These are phyloP conservation scores for Capsicum baccatum DNA, from an alignment of 257 asterid genomes.

Conservation along the genomic window DNA sequence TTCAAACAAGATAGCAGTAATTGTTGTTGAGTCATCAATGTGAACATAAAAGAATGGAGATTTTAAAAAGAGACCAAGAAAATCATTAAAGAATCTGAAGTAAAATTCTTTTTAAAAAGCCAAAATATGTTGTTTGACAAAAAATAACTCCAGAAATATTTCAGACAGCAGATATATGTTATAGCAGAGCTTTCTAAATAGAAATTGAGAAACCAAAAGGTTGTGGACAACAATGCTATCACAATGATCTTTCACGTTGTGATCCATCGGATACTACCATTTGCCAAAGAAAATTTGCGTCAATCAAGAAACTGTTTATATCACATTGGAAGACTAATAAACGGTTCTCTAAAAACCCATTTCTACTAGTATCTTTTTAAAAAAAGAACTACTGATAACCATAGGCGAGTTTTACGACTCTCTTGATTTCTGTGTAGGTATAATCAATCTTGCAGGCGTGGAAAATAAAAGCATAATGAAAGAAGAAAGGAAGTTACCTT, in stretches of 20 bases:
- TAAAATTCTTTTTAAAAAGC: not conserved
- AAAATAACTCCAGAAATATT: not conserved
- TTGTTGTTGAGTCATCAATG: not conserved
- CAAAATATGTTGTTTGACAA: not conserved
- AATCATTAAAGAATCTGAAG: not conserved
- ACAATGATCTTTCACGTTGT: not conserved
- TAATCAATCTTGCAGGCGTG: not conserved
- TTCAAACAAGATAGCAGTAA: not conserved
- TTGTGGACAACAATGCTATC: not conserved
- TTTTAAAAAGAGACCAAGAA: too few relatives aligned
- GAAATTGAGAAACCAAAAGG: not conserved
- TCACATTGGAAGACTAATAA: too few relatives aligned
- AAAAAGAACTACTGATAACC: too few relatives aligned
- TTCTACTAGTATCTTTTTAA: too few relatives aligned
- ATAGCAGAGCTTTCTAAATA: not conserved
- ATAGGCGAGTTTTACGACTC: too few relatives aligned
- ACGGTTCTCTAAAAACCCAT: too few relatives aligned
- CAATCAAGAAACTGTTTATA: not conserved
- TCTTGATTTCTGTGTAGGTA: too few relatives aligned
- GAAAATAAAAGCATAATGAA: not conserved
- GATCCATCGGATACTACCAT: too few relatives aligned
- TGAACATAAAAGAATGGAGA: not conserved
- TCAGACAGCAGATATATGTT: not conserved
- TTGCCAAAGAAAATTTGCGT: not conserved
- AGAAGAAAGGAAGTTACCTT: conserved; percentile 44